Conservation (phyloP, 2,329 filamentous ascomycete species). For the Thermothelomyces thermophilus region DNA sequence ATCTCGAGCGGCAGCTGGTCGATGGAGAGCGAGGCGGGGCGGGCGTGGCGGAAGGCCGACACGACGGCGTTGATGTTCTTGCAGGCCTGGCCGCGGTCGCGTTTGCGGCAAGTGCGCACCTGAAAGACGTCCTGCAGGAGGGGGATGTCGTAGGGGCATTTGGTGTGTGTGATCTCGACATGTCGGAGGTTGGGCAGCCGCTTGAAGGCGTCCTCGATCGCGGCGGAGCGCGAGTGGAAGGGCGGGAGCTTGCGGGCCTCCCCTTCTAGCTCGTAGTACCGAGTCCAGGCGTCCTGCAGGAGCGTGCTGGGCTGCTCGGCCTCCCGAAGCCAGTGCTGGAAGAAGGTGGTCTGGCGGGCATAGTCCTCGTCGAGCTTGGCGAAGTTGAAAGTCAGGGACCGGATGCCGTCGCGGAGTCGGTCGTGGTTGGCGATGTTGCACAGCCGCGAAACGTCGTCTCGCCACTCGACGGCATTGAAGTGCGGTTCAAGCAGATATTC, state of each 20-base stretch:
- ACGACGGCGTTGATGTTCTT: constrained; percentile 36
- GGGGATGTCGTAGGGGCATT: constrained; percentile 35
- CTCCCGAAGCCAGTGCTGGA: constrained; percentile 34
- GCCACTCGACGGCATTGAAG: constrained; percentile 40
- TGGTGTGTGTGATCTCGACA: constrained; percentile 37
- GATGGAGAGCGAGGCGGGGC: constrained; percentile 34
- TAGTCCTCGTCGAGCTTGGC: constrained; percentile 37
- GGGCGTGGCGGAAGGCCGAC: constrained; percentile 32
- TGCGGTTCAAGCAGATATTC: constrained; percentile 36
- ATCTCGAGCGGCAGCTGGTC: constrained; percentile 40
- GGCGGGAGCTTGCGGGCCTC: constrained; percentile 31
- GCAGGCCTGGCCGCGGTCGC: constrained; percentile 34
- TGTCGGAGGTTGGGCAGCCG: constrained; percentile 35
- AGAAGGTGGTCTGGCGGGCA: constrained; percentile 31
- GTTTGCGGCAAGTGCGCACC: constrained; percentile 35
- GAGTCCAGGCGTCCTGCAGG: constrained; percentile 32
- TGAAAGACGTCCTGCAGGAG: constrained; percentile 34
- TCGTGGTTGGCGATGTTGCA: constrained; percentile 38
- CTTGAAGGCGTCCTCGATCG: constrained; percentile 35
- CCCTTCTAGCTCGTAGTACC: constrained; percentile 33
- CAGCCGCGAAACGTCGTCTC: constrained; percentile 40
- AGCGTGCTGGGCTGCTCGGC: constrained; percentile 33
- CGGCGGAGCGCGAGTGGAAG: constrained; percentile 32
- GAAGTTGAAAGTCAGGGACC: constrained; percentile 41
- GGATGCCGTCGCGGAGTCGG: constrained; percentile 37